Conservation (phyloP, 2,329 filamentous ascomycete species). For the Paecilomyces fulvus region DNA sequence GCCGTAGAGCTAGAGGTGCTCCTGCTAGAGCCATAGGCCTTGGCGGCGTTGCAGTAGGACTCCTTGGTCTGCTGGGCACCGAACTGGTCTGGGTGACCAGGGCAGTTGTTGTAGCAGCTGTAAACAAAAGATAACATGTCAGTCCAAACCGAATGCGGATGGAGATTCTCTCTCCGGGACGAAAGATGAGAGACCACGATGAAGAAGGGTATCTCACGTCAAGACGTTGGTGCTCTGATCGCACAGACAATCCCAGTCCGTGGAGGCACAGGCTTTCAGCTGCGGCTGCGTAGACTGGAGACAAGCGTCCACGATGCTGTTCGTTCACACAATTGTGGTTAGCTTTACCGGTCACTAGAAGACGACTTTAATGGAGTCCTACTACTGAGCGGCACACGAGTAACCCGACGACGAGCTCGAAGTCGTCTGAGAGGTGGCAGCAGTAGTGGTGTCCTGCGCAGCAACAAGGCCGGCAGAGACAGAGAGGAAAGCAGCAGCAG, state of each 20-base stretch:
- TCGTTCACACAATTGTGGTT: neutral
- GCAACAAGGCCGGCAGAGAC: constrained; percentile 7
- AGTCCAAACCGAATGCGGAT: neutral
- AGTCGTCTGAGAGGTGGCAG: neutral
- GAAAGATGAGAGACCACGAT: constrained; percentile 2
- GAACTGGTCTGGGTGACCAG: constrained; percentile 34
- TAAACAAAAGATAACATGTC: constrained; percentile 4
- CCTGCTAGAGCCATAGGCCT: constrained; percentile 22
- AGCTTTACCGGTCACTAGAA: neutral
- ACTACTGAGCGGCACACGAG: constrained; percentile 13
- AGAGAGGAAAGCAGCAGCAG: constrained; percentile 8
- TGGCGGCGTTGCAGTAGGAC: constrained; percentile 37
- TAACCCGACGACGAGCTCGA: neutral
- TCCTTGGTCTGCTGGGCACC: constrained; percentile 23
- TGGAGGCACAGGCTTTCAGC: constrained; percentile 35
- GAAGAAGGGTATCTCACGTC: constrained; percentile 30
- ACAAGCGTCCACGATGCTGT: constrained; percentile 46
- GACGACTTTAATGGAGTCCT: neutral
- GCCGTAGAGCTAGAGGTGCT: constrained; percentile 6
- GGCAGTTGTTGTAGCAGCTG: constrained; percentile 59
- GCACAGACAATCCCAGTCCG: constrained; percentile 52
- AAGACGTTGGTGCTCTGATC: constrained; percentile 45
- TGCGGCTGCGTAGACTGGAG: constrained; percentile 32
- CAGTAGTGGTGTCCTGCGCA: constrained; percentile 1
- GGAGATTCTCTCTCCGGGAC: neutral